Base-by-base conservation (phyloP, 2,329 filamentous ascomycete genomes). In the Diaporthe destruens region DNA sequence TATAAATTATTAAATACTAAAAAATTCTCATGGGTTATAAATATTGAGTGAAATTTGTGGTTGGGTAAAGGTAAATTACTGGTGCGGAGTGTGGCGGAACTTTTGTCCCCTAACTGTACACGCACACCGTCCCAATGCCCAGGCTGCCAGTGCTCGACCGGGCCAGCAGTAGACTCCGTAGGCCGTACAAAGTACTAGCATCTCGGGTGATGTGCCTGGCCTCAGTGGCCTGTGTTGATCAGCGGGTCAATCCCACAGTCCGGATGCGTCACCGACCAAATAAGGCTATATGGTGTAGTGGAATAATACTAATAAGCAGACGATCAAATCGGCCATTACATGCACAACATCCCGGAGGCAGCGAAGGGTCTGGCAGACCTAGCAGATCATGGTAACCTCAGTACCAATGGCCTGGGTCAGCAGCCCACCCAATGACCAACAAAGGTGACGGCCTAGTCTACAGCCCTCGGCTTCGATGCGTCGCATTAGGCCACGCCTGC, bases 351-450 rank as follows among this genome's bases (percentile, higher is more conserved):
- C 32, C 32, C 61, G 20, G 53, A 39, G 47, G 47, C n/a, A 66
- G 44, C 20, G 47, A 66, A 66, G 61, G 32, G 53, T 66, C n/a
- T 53, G 61, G 61, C 32, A 66, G 39, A 42, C 3, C 39, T 16
- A 14, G 39, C 6, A 42, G 61, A 65, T 65, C 61, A 66, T 36
- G 47, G 61, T 66, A 66, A 66, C 61, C 61, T 66, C 61, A 66
- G 61, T 66, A 53, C 61, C 61, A 66, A 39, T 66, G 16, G 61
- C n/a, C 14, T 23, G 61, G 61, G 47, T 66, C 61, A 34, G 47
- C 61, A 53, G 44, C 61, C 61, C 61, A 66, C 61, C 61, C 61
- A 39, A 66, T 66, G 61, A 66, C 61, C 47, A 66, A 25, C 61
- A 32, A 66, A 25, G 44, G 44, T 65, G 44, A 36, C 61, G 51